These are phyloP conservation scores for Rhypophila decipiens DNA, from an alignment of 495 filamentous ascomycete genomes.

Conservation along the genomic window DNA sequence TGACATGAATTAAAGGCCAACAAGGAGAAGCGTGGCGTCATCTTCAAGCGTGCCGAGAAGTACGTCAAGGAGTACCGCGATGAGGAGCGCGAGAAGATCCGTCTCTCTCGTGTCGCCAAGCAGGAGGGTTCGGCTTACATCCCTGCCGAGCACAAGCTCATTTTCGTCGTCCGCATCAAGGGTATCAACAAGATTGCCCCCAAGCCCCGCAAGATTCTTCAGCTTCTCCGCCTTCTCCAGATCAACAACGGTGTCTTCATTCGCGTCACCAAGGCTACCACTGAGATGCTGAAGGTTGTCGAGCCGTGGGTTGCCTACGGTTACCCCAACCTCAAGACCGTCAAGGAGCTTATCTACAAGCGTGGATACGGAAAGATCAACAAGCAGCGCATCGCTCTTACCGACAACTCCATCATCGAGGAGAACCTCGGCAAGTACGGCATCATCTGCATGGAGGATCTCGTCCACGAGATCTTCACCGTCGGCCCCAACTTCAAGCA, in stretches of 20 bases:
- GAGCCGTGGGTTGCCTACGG: slow-evolving; percentile 98
- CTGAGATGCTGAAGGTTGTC: slow-evolving; percentile 95
- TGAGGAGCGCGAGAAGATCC: slow-evolving; percentile 96
- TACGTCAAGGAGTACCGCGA: slow-evolving; percentile 99
- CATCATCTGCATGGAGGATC: slow-evolving; percentile 98
- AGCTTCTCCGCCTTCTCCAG: slow-evolving; percentile 97
- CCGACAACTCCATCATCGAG: slow-evolving; percentile 97
- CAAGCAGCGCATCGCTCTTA: slow-evolving; percentile 91
- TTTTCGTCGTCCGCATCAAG: slow-evolving; percentile 99
- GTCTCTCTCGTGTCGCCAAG: slow-evolving; percentile 80
- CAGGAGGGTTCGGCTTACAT: slow-evolving; percentile 91
- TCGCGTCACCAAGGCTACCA: slow-evolving; percentile 93
- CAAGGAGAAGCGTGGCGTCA: slow-evolving; percentile 93
- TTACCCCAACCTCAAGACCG: slow-evolving; percentile 97
- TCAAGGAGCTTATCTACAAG: slow-evolving; percentile 99
- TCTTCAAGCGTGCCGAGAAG: slow-evolving; percentile 99
- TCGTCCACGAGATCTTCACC: slow-evolving; percentile 98
- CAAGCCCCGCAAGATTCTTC: slow-evolving; percentile 99
- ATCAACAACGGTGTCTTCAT: slow-evolving; percentile 99
- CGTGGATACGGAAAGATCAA: slow-evolving; percentile 96
- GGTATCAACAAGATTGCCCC: slow-evolving; percentile 99
- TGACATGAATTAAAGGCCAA: slow-evolving; percentile 60
- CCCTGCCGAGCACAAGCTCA: slow-evolving; percentile 87
- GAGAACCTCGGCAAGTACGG: slow-evolving; percentile 93
- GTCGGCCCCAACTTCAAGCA: slow-evolving; percentile 99